These are phyloP conservation scores for Populus nigra DNA, from an alignment of 345 rosid species.

Conservation along the genomic window DNA sequence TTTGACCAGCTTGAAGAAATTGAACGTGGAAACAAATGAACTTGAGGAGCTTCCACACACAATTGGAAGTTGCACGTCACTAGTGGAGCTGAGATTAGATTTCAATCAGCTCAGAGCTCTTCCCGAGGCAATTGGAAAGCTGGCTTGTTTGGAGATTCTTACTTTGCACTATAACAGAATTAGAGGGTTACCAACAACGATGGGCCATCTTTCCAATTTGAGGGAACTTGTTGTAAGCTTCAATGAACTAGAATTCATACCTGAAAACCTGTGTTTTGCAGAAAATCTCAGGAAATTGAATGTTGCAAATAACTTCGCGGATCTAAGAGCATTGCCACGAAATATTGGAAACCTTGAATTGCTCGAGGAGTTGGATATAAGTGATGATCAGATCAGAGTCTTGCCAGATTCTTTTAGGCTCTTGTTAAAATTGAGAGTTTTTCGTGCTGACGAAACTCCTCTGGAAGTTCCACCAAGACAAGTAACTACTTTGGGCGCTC, in stretches of 20 bases:
- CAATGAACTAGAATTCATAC: slow-evolving; percentile 57
- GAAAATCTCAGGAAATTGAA: slow-evolving; percentile 50
- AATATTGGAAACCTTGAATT: slow-evolving; percentile 64
- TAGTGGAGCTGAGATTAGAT: slow-evolving; percentile 52
- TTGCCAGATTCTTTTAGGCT: slow-evolving; percentile 57
- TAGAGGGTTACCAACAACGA: slow-evolving; percentile 60
- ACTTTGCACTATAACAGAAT: slow-evolving; percentile 55
- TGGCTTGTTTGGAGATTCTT: slow-evolving; percentile 49
- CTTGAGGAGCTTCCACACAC: slow-evolving; percentile 62
- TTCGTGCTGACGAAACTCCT: slow-evolving; percentile 57
- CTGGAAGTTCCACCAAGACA: slow-evolving; percentile 59
- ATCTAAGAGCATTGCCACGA: slow-evolving; percentile 55
- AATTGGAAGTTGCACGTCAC: slow-evolving; percentile 48
- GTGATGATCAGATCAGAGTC: slow-evolving; percentile 52
- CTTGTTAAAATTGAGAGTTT: slow-evolving; percentile 45
- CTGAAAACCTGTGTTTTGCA: slow-evolving; percentile 55
- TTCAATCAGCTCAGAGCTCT: slow-evolving; percentile 63
- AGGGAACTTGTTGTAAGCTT: slow-evolving; percentile 67
- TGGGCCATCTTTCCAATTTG: slow-evolving; percentile 45
- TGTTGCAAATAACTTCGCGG: slow-evolving; percentile 61
- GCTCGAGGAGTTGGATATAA: slow-evolving; percentile 72
- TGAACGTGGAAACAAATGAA: slow-evolving; percentile 55
- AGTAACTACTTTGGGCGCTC: slow-evolving; percentile 50
- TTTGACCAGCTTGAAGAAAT: slow-evolving; percentile 40
- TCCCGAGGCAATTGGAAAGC: slow-evolving; percentile 65